Percentiles rank a stretch among this genome's conserved stretches.
phyloP scores from a whole-genome alignment of 1,284 basidiomycete genomes.

The Cystobasidium slooffiae region DNA sequence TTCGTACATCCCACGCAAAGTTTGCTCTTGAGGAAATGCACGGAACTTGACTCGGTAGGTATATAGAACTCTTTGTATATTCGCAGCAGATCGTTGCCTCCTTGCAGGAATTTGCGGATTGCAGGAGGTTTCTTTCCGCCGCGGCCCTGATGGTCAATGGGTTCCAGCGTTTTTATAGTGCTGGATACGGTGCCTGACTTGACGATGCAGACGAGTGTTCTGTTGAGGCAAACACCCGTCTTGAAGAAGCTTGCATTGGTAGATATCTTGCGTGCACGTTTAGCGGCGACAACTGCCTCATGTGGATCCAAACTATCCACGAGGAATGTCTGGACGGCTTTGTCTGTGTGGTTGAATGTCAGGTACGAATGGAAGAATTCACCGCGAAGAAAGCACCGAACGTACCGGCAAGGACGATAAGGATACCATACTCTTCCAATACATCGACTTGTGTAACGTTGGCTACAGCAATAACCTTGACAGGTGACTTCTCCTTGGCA shows the following conservation, averaged over 20 bases:
- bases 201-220: constrained; percentile 96
- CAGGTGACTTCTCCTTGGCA: constrained; percentile 69
- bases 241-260: constrained; percentile 99
- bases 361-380: constrained; percentile 2
- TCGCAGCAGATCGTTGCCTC: constrained; percentile 91
- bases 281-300: constrained; percentile 87
- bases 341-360: constrained; percentile 46
- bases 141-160: constrained; percentile 85
- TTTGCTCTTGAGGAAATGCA: constrained; percentile 97
- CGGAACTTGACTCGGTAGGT: constrained; percentile 92
- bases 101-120: constrained; percentile 90
- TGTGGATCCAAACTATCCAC: constrained; percentile 87
- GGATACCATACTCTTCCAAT: constrained; percentile 91
- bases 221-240: constrained; percentile 87
- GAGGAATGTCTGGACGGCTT: constrained; percentile 86
- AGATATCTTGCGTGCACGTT: constrained; percentile 91
- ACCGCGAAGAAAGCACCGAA: not conserved
- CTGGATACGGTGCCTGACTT: constrained; percentile 92
- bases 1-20: constrained; percentile 96
- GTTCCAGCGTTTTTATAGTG: constrained; percentile 97
- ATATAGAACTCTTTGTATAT: constrained; percentile 94
- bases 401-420: constrained; percentile 89
- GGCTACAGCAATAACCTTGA: constrained; percentile 84
- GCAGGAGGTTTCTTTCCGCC: constrained; percentile 73
- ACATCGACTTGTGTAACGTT: constrained; percentile 96